A percentile compares a stretch with the other conserved stretches of the same genome.
These are phyloP conservation scores for Penicillium sp. DNA, from an alignment of 2,329 filamentous ascomycete species.

Conservation along the genomic window DNA sequence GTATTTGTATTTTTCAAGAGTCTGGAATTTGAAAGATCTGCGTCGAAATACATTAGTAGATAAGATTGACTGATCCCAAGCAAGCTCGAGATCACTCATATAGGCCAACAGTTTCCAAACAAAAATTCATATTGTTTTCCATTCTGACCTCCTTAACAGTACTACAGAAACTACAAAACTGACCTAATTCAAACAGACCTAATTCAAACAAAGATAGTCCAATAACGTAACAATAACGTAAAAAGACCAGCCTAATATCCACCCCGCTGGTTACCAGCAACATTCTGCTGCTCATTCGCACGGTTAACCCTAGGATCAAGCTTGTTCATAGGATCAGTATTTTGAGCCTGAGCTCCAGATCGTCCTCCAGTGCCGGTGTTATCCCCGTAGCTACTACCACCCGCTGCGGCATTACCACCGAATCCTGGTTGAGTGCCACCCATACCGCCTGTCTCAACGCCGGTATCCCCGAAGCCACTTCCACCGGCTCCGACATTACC, in stretches of 20 bases:
- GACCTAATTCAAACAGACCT: not conserved
- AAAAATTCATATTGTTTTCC: too few species aligned
- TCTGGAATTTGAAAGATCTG: too few species aligned
- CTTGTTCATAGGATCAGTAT: slow-evolving; percentile 5
- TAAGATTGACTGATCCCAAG: too few species aligned
- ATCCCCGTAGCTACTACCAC: slow-evolving; percentile 9
- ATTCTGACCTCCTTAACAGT: too few species aligned
- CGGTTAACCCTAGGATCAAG: slow-evolving; percentile 1
- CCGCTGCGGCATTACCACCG: slow-evolving; percentile 8
- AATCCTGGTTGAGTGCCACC: not conserved
- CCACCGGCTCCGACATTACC: slow-evolving; percentile 8
- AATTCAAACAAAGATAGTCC: not conserved
- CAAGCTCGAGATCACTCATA: too few species aligned
- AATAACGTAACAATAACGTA: too few species aligned
- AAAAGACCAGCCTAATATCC: slow-evolving; percentile 2
- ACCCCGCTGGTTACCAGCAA: slow-evolving; percentile 8
- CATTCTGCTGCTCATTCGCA: not conserved
- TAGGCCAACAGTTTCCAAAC: too few species aligned
- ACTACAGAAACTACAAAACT: not conserved
- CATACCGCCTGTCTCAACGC: not conserved
- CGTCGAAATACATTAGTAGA: too few species aligned
- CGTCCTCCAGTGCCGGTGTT: not conserved
- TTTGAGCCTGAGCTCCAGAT: not conserved
- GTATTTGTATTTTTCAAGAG: too few species aligned
- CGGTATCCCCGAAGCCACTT: slow-evolving; percentile 2